phyloP scores from a whole-genome alignment of 345 rosid species.

The Firmiana major region DNA sequence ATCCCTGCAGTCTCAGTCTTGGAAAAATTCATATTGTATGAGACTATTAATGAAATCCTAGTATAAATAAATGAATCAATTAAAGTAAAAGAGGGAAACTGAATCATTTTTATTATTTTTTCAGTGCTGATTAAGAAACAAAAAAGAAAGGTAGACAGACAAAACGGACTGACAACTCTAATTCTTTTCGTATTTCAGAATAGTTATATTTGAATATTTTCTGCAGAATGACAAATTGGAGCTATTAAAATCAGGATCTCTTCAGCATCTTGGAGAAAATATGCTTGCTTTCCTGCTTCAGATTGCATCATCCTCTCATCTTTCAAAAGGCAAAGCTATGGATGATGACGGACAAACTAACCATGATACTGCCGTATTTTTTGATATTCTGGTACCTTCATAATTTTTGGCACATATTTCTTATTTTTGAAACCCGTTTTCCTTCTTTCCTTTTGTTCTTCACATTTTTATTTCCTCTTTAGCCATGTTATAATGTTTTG shows the following conservation, averaged over 20 bases:
- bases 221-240: slow-evolving; percentile 91
- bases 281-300: slow-evolving; percentile 88
- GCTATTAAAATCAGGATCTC: slow-evolving; percentile 84
- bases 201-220: slow-evolving; percentile 11
- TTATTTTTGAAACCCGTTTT: slow-evolving; percentile 1
- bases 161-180: not conserved
- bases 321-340: slow-evolving; percentile 35
- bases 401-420: slow-evolving; percentile 18
- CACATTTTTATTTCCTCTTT: slow-evolving; percentile 1
- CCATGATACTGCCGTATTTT: slow-evolving; percentile 50
- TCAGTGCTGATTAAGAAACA: slow-evolving; percentile 3
- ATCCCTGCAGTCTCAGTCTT: not conserved
- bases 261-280: slow-evolving; percentile 97
- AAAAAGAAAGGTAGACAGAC: not conserved
- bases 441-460: slow-evolving; percentile 4
- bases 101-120: not conserved
- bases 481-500: slow-evolving; percentile 4
- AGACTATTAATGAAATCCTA: not conserved
- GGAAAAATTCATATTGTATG: not conserved
- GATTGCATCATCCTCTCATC: slow-evolving; percentile 54
- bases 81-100: not conserved
- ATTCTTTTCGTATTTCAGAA: not conserved
- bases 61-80: not conserved
- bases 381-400: slow-evolving; percentile 74
- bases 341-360: slow-evolving; percentile 36